Base-by-base conservation (phyloP, 2,329 filamentous ascomycete genomes). In the Aspergillus niger region DNA sequence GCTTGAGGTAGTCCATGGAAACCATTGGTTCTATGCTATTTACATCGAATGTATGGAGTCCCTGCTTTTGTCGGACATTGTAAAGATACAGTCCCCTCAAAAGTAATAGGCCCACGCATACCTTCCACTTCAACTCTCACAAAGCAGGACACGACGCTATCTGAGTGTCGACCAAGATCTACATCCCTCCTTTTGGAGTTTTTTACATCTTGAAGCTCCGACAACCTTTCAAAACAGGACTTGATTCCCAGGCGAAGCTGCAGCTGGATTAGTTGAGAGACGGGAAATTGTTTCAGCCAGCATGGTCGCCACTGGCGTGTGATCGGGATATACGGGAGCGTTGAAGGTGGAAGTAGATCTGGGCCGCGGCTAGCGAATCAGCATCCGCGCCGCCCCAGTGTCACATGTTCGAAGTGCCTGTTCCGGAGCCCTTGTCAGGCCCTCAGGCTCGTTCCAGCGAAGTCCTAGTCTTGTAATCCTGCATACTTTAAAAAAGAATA, bases 1-100 rank as follows among this genome's bases (percentile, higher is more conserved):
- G 80, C 68, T 67, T 82, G 13, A 68, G 64, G 58, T 65, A 55
- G 59, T 5, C 47, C 20, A 43, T 17, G 20, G 11, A 50, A 5
- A 50, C 20, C 28, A 8, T 30, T 50, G 8, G 11, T 43, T 26
- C 13, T 15, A 24, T 20, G 24, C 8, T 17, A 13, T 28, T 15
- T 26, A 17, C 10, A 44, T 24, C 20, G 11, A 11, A 8, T 13
- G 20, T 44, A 24, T 24, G 20, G 10, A 20, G 41, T 13, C 20
- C 3, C 20, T 44, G 41, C 41, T 13, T 22, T 22, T 24, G 20
- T 24, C 41, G 20, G 32, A 36, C 11, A 36, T 36, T 36, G 32
- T 13, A 44, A 13, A 24, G 7, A 15, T 44, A 20, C 20, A 7
- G 22, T 11, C 41, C 41, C 17, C 41, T 20, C 41, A 20, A 17